Base-by-base conservation (phyloP, 495 filamentous ascomycete species). In the Daldinia loculata region DNA sequence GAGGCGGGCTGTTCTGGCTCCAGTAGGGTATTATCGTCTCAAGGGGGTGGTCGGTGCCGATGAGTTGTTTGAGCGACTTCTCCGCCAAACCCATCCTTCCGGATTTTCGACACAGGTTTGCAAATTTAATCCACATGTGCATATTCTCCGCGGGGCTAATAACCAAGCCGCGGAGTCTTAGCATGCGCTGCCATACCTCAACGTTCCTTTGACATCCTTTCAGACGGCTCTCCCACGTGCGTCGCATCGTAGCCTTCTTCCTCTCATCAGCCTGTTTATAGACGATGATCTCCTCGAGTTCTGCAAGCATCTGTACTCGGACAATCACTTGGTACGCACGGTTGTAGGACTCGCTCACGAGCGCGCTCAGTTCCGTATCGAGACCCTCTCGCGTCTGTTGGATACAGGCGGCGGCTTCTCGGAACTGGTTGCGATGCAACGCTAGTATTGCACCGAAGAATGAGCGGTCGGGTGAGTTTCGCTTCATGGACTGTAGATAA, bases 101-200 rank as follows among this genome's bases (percentile, higher is more conserved):
- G 32, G 93, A 97, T 76, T 98, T 99, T 72, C 95, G 91, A 78
- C 95, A 99, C 7, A 99, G 87, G 71, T 98, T 98, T 66, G 96
- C 92, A 74, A 97, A 98, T 76, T 99, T 99, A 82, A 98, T 98
- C 86, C 92, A 97, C 93, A 98, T 98, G 74, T 95, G 91, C 84
- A 96, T 92, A 70, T 98, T 97, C 76, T 99, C 94, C 30, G 87
- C 89, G 4, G 95, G 94, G 11, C 86, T 87, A 56, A 97, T 94
- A 55, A 99, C 95, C 51, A 99, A 87, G 15, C 92, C 92, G 66
- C 96, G 88, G 39, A 98, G 92, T 77, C 97, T 96, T 26, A 99
- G 88, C 93, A 97, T 98, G 45, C 96, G 86, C 76, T 97, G 94
- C 95, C 95, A 99, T 7, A 98, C 94, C 72, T 99, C 95, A 22